Evolutionary conservation across 2,329 filamentous ascomycete species (phyloP).

Genomic region (Monosporascus sp.): DNA sequence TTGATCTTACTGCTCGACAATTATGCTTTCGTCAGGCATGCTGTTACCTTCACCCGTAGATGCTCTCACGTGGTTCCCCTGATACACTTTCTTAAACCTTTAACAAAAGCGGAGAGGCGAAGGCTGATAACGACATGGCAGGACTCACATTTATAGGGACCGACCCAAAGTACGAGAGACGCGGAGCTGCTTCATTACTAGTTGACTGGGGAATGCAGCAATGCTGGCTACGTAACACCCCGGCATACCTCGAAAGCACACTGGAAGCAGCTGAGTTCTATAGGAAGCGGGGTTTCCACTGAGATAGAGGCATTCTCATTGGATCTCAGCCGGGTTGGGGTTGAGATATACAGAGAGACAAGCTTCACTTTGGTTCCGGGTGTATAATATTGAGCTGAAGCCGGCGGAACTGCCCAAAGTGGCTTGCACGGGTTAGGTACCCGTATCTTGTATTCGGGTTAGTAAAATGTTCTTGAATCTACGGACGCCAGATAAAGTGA

Average conservation of each 20-base stretch:
- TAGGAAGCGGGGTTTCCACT: constrained; percentile 12
- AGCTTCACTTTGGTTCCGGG: constrained; percentile 4
- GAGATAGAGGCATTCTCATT: constrained; percentile 11
- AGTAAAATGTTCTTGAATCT: no score
- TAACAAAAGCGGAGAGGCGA: neutral
- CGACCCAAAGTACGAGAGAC: constrained; percentile 11
- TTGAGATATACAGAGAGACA: constrained; percentile 14
- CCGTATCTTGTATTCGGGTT: no score
- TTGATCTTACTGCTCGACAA: no score
- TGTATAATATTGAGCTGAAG: neutral
- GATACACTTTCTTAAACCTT: neutral
- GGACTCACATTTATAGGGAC: constrained; percentile 21
- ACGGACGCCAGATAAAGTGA: no score
- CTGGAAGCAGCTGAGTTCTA: constrained; percentile 19
- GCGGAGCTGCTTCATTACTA: constrained; percentile 17
- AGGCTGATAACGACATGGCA: neutral
- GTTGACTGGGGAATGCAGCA: constrained; percentile 17
- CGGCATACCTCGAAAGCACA: constrained; percentile 20
- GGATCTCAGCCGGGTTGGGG: neutral
- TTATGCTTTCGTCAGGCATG: no score
- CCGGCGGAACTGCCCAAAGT: neutral
- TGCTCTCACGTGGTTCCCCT: no score
- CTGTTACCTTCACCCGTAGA: no score
- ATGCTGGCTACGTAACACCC: constrained; percentile 2
- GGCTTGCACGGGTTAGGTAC: no score